Base-by-base conservation (phyloP, 2,329 filamentous ascomycete genomes). In the Ophiobolus disseminans region DNA sequence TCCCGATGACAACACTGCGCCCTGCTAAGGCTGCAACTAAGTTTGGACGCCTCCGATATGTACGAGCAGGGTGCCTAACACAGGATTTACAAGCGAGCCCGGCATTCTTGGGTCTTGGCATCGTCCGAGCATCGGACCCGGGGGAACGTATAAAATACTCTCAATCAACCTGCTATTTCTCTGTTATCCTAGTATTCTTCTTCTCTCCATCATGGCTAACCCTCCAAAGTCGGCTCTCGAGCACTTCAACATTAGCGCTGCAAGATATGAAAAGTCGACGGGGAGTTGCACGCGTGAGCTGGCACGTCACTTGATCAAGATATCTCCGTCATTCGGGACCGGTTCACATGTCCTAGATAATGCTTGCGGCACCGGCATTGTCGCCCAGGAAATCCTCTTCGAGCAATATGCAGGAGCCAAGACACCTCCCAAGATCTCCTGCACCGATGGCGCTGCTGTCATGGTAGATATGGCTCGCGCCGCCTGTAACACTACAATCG, bases 341-440 rank as follows among this genome's bases (percentile, higher is more conserved):
- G 25, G 44, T 10, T 62, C 60, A 11, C 20, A 53, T 13, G 36
- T 67, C 16, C 58, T 55, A 20, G 65, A 68, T 38, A 68, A 66
- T 26, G 65, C 64, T 0, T 66, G 63, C 44, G 62, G 63, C 9
- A 48, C 59, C 7, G 65, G 63, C 31, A 52, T 64, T 14, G 55
- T 60, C 7, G 50, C 62, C 6, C 41, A 57, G 30, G 58, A 57
- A 22, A 37, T 66, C 25, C 22, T 62, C 3, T 32, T 41, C 38
- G 42, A 44, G 20, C 22, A 40, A 28, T 39, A 40, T 5, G 25
- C 40, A 21, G 34, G 30, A 7, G 19, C n/a, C 16, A 17, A 11
- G 3, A 20, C 7, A 8, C 36, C 40, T 1, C 34, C 53, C 2
- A 42, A 35, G 14, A 49, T 62, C 13, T 35, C 46, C 30, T 53